phyloP scores from a whole-genome alignment of 1,284 basidiomycete genomes.

The Boletus smithii region DNA sequence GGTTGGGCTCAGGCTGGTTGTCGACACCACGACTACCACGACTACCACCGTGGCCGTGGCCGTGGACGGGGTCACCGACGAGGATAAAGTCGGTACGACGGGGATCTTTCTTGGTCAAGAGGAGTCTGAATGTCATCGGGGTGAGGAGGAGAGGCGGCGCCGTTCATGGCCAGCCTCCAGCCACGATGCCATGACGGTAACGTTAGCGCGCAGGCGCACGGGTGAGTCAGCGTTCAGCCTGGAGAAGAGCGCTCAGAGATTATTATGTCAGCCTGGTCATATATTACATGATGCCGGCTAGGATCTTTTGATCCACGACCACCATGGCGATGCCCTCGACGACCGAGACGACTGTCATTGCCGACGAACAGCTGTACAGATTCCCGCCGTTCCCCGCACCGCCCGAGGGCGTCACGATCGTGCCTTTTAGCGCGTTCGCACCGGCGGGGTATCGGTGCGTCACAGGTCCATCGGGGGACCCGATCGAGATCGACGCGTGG shows the following conservation, averaged over 20 bases:
- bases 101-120: slow-evolving; percentile 27
- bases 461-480: slow-evolving; percentile 13
- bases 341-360: not conserved
- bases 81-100: slow-evolving; percentile 24
- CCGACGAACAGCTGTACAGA: not conserved
- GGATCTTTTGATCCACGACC: not conserved
- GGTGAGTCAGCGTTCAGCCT: too few relatives aligned
- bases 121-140: slow-evolving; percentile 26
- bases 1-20: too few relatives aligned
- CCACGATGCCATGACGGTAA: too few relatives aligned
- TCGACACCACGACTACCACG: not conserved
- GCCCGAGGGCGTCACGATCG: slow-evolving; percentile 39
- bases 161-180: not conserved
- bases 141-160: not conserved
- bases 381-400: slow-evolving; percentile 48
- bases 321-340: not conserved
- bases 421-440: slow-evolving; percentile 43
- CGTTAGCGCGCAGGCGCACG: too few relatives aligned
- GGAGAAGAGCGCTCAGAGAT: not conserved
- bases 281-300: too few relatives aligned
- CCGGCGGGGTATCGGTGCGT: slow-evolving; percentile 33
- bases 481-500: slow-evolving; percentile 41
- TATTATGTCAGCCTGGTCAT: slow-evolving; percentile 14
- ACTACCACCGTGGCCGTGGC: too few relatives aligned
- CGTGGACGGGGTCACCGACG: slow-evolving; percentile 5